Evolutionary conservation across 495 filamentous ascomycete genomes (phyloP), one percentile per base, ranked within the genome.

Genomic region (Trichoderma reesei): DNA sequence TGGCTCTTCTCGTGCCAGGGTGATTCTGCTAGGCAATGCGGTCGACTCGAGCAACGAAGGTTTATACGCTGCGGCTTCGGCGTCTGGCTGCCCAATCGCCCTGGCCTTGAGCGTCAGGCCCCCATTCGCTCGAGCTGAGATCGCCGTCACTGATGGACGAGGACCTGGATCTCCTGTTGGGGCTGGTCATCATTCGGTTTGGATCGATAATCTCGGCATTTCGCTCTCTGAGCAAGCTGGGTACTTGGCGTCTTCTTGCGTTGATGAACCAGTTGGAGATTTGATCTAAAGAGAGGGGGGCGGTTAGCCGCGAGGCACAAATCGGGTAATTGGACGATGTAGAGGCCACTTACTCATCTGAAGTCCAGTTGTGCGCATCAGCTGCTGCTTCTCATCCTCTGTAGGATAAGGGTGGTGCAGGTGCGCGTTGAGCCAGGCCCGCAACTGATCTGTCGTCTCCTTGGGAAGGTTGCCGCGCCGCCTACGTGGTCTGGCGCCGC

Each of bases 201-300:
- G 42, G 64, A 0, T 67, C 65, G 63, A 69, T 75, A 36, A 68
- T 73, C 16, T 73, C 74, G 5, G 71, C 69, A 68, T 80, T 77
- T n/a, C 72, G 69, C 0, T 78, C 74, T 42, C 83, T 86, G 34
- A 85, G 79, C 64, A 91, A 76, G 26, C 75, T 75, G 18, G 90
- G 90, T n/a, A 92, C 74, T 66, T 90, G 86, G 48, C 91, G 85
- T 56, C 91, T 81, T 62, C 91, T 82, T 10, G 91, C 90, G 69
- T 96, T 96, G 73, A 96, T 96, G 73, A 96, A 96, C 91, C 91
- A 96, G 70, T 96, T 96, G 66, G 89, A 92, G 62, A 96, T 90
- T 83, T 96, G 74, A 68, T 78, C 77, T 75, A 67, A 48, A 41
- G 46, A 51, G 37, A 42, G 20, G 33, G n/a, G 10, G 42, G 60